Percentiles rank a stretch among this genome's conserved stretches.
phyloP scores from a whole-genome alignment of 2,329 filamentous ascomycete species.

The Fusarium tanahbumbuense region DNA sequence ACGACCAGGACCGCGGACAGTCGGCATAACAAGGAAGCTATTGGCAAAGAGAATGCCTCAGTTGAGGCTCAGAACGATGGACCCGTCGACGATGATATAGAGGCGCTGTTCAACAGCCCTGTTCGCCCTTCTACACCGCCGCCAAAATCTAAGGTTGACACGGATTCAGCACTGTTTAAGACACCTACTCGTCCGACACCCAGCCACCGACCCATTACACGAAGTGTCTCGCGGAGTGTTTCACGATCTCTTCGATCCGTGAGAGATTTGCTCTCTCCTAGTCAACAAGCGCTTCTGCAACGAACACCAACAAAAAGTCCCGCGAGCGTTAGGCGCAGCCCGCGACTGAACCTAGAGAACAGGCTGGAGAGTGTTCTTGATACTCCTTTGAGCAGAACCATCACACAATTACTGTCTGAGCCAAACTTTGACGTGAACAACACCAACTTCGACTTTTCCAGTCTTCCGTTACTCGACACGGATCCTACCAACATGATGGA shows the following conservation, averaged over 20 bases:
- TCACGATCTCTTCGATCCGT: constrained; percentile 66
- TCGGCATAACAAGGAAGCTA: constrained; percentile 51
- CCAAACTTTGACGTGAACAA: constrained; percentile 58
- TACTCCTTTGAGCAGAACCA: constrained; percentile 71
- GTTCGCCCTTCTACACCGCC: constrained; percentile 64
- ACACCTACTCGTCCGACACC: constrained; percentile 73
- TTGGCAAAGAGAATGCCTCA: constrained; percentile 61
- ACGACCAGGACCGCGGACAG: constrained; percentile 58
- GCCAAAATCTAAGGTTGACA: constrained; percentile 56
- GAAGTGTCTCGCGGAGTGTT: constrained; percentile 70
- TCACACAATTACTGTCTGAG: constrained; percentile 73
- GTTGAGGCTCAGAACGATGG: constrained; percentile 55
- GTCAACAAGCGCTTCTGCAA: constrained; percentile 56
- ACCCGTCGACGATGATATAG: constrained; percentile 63
- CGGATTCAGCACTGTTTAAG: constrained; percentile 64
- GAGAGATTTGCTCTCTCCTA: constrained; percentile 58
- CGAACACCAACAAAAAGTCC: constrained; percentile 61
- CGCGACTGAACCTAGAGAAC: constrained; percentile 54
- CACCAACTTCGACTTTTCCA: constrained; percentile 59
- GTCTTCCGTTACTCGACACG: constrained; percentile 54
- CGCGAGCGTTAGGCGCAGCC: constrained; percentile 57
- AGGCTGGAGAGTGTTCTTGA: constrained; percentile 56
- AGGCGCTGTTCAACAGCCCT: constrained; percentile 74
- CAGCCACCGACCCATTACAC: constrained; percentile 69
- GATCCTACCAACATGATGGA: constrained; percentile 55